Evolutionary conservation across 1,284 basidiomycete species (phyloP).

Genomic region (Apiotrichum sp.): DNA sequence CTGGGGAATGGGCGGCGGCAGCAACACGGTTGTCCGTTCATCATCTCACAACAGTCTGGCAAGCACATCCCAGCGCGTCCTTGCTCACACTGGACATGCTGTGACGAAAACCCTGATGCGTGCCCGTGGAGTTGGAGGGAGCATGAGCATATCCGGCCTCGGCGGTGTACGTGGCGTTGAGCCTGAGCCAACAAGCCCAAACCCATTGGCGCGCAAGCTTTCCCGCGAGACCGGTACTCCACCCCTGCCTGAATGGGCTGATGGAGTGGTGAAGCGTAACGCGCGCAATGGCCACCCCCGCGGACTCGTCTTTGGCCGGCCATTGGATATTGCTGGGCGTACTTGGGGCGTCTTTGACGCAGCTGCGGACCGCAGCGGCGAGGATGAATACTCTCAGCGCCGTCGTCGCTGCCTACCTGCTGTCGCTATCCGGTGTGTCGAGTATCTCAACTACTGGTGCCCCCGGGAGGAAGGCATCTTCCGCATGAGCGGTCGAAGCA

Average conservation of each 20-base stretch:
- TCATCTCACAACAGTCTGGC: slow-evolving; percentile 32
- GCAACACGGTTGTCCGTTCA: slow-evolving; percentile 23
- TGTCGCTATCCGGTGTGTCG: slow-evolving; percentile 41
- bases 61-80: slow-evolving; percentile 29
- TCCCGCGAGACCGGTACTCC: slow-evolving; percentile 17
- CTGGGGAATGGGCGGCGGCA: slow-evolving; percentile 14
- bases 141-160: slow-evolving; percentile 30
- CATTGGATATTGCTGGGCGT: slow-evolving; percentile 29
- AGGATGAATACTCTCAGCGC: slow-evolving; percentile 24
- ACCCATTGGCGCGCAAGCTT: slow-evolving; percentile 15
- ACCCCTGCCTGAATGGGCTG: slow-evolving; percentile 18
- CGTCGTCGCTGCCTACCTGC: slow-evolving; percentile 41
- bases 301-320: slow-evolving; percentile 37
- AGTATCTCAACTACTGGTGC: slow-evolving; percentile 45
- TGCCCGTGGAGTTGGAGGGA: slow-evolving; percentile 36
- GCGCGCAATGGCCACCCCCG: slow-evolving; percentile 7
- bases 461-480: slow-evolving; percentile 49
- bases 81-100: slow-evolving; percentile 38
- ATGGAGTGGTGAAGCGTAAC: slow-evolving; percentile 23
- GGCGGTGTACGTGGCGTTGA: slow-evolving; percentile 4
- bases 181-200: slow-evolving; percentile 4
- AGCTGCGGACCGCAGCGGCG: slow-evolving; percentile 14
- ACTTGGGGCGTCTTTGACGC: slow-evolving; percentile 30
- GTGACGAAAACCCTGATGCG: slow-evolving; percentile 40
- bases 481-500: slow-evolving; percentile 46